Evolutionary conservation across 2,329 filamentous ascomycete species (phyloP).

Genomic region (Pseudonectria buxi): DNA sequence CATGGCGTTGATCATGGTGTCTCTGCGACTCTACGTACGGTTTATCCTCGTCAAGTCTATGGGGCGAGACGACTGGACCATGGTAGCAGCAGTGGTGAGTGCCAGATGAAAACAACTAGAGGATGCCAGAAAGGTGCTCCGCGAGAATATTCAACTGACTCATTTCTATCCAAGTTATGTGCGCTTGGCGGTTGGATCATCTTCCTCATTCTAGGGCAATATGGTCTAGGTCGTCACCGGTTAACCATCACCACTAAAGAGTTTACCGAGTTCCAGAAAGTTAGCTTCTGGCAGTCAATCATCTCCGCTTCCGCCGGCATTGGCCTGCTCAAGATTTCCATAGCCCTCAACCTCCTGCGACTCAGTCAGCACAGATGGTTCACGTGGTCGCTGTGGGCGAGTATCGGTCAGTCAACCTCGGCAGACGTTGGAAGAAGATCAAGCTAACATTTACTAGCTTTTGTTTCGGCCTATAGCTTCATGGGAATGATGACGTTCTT

Average conservation of each 20-base stretch:
- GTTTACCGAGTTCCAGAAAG: slow-evolving; percentile 4
- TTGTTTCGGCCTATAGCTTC: slow-evolving; percentile 10
- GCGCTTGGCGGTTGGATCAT: slow-evolving; percentile 10
- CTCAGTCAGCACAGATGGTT: slow-evolving; percentile 9
- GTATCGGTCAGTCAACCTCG: slow-evolving; percentile 2
- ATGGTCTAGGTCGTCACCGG: slow-evolving; percentile 10
- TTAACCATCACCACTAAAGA: slow-evolving; percentile 2
- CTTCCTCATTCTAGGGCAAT: slow-evolving; percentile 6
- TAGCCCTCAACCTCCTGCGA: slow-evolving; percentile 9
- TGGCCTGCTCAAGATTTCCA: slow-evolving; percentile 11
- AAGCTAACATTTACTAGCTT: slow-evolving; percentile 1
- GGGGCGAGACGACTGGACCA: slow-evolving; percentile 12
- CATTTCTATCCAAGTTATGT: slow-evolving; percentile 2
- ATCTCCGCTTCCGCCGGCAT: slow-evolving; percentile 7
- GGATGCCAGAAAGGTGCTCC: background rate
- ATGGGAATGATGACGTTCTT: slow-evolving; percentile 9
- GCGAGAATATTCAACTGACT: background rate
- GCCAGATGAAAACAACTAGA: background rate
- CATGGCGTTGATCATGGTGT: slow-evolving; percentile 4
- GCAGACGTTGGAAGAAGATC: background rate
- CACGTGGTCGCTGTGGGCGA: slow-evolving; percentile 6
- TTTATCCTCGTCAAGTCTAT: slow-evolving; percentile 6
- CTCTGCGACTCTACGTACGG: slow-evolving; percentile 8
- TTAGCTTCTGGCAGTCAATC: slow-evolving; percentile 11
- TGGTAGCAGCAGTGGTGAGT: slow-evolving; percentile 7